phyloP scores from a whole-genome alignment of 176 grass and related monocot species.

The Aegilops sharonensis region DNA sequence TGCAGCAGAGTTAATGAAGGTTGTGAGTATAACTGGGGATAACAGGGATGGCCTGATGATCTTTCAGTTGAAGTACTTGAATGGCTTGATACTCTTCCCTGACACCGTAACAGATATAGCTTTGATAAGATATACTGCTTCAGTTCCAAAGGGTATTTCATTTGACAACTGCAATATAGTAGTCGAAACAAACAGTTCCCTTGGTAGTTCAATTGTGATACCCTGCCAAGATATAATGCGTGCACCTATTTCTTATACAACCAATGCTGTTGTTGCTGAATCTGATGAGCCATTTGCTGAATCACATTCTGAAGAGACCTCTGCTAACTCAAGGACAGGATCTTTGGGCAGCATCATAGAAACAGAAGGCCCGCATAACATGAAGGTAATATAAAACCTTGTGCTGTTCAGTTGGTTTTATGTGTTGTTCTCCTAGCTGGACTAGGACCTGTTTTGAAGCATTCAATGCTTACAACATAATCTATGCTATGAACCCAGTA shows the following conservation, averaged over 20 bases:
- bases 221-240: slow-evolving; percentile 67
- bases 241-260: slow-evolving; percentile 25
- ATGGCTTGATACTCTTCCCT: slow-evolving; percentile 74
- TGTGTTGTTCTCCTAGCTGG: background rate
- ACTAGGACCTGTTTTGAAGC: background rate
- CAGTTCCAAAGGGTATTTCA: slow-evolving; percentile 38
- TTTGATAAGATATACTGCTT: slow-evolving; percentile 54
- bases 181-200: slow-evolving; percentile 69
- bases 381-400: slow-evolving; percentile 50
- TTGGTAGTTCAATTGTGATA: slow-evolving; percentile 62
- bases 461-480: background rate
- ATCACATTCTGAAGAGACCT: slow-evolving; percentile 37
- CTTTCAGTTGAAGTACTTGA: slow-evolving; percentile 67
- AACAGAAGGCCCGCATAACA: slow-evolving; percentile 17
- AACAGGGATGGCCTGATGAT: slow-evolving; percentile 41
- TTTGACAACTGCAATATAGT: slow-evolving; percentile 73
- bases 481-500: background rate
- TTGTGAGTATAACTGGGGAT: slow-evolving; percentile 58
- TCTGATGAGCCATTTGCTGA: slow-evolving; percentile 29
- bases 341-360: slow-evolving; percentile 53
- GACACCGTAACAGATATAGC: slow-evolving; percentile 61
- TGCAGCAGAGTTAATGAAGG: slow-evolving; percentile 43
- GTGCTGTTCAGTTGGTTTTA: slow-evolving; percentile 8
- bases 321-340: slow-evolving; percentile 46
- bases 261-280: slow-evolving; percentile 23